Conservation (phyloP, 371 early-diverging fungal species). For the Apophysomyces elegans region DNA sequence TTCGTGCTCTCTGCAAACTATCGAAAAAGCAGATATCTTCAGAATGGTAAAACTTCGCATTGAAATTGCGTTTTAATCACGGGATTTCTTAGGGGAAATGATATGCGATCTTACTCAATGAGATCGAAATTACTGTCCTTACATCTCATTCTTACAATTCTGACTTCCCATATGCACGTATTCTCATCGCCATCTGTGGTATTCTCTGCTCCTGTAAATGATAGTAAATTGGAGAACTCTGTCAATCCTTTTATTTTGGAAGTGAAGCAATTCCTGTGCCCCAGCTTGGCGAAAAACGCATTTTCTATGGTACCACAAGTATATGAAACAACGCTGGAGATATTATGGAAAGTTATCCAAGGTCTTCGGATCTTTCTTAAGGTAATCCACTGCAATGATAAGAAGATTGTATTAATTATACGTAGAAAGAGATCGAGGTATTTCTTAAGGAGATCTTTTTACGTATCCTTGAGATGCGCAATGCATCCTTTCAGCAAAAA, state of each 20-base stretch:
- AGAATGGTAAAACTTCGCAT: constrained; percentile 44
- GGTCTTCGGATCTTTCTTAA: constrained; percentile 75
- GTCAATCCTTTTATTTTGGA: constrained; percentile 74
- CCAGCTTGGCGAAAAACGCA: constrained; percentile 81
- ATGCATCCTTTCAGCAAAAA: constrained; percentile 56
- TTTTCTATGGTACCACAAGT: constrained; percentile 79
- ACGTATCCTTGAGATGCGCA: constrained; percentile 72
- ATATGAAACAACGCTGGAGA: constrained; percentile 81
- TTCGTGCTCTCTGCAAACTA: constrained; percentile 93
- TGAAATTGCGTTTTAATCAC: not conserved
- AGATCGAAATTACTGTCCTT: constrained; percentile 68
- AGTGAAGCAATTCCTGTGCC: constrained; percentile 82
- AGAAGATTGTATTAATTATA: not conserved
- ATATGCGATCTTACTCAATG: constrained; percentile 61
- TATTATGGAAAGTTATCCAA: constrained; percentile 77
- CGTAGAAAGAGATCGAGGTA: constrained; percentile 71
- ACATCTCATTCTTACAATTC: constrained; percentile 60
- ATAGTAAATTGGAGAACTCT: constrained; percentile 24
- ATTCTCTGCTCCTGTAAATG: constrained; percentile 32
- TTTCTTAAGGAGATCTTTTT: constrained; percentile 75
- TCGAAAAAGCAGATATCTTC: constrained; percentile 72
- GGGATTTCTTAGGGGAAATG: constrained; percentile 39
- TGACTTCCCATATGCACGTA: constrained; percentile 62
- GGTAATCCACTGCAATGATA: constrained; percentile 23
- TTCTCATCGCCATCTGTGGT: constrained; percentile 52